Evolutionary conservation across 805 yeast genomes (phyloP), one percentile per base, ranked within the genome.

Genomic region (Suhomyces vadensis): DNA sequence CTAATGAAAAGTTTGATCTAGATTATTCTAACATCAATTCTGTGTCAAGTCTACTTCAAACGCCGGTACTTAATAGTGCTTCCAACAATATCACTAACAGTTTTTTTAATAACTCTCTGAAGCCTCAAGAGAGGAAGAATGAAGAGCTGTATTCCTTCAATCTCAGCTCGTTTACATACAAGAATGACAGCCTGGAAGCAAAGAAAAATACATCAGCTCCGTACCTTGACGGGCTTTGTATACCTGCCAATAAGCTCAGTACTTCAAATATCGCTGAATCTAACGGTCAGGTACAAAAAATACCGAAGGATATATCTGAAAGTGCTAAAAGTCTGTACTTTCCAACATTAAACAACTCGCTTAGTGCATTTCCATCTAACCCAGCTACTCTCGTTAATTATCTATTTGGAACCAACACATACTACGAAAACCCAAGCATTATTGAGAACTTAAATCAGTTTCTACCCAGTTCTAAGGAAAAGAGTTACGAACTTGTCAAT

Each of bases 401-500:
- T 42, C 50, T 69, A 14, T 69, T 63, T 44, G 75, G 75, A 8
- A 69, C 76, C 2, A 69, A 68, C 51, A 57, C 65, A 6, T 58
- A 65, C 49, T 67, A 67, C 44, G 67, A 63, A 33, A 69, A 69
- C 45, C 64, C 57, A 6, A 52, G 62, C 38, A 51, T 71, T 7
- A 49, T 66, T 13, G 63, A 57, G 21, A 74, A 71, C 47, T 57
- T 79, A 10, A 52, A 64, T n/a, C 58, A 64, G 6, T 74, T 71
- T 45, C 51, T 79, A 10, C 84, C 85, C 1, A 56, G 45, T 10
- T 55, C 73, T 1, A 67, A 61, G 36, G 72, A 67, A 38, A 64
- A 75, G 29, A 72, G 81, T 0, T 73, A 64, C 51, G 78, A 73
- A 43, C 60, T 79, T 33, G 61, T 78, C 2, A 69, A 72, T 26